These are phyloP conservation scores for Leishmania major DNA, from an alignment of 208 protist genomes.

Conservation along the genomic window DNA sequence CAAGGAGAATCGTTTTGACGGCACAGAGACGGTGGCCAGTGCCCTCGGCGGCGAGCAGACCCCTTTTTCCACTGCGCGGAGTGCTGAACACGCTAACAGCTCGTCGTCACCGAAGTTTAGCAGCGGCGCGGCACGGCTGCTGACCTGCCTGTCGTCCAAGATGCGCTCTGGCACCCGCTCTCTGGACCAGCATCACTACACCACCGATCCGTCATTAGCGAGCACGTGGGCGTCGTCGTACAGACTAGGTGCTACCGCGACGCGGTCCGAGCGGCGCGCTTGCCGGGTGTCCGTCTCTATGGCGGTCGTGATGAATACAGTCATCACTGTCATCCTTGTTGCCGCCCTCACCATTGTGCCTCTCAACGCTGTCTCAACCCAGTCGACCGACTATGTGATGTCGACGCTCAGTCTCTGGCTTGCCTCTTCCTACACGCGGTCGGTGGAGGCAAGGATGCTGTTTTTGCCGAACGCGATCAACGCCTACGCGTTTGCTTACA, in stretches of 20 bases:
- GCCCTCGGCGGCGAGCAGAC: neutral
- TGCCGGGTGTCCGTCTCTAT: slow-evolving; percentile 26
- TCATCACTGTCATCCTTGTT: slow-evolving; percentile 45
- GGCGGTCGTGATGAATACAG: slow-evolving; percentile 14
- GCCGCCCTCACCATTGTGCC: slow-evolving; percentile 45
- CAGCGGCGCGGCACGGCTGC: neutral
- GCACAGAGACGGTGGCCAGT: neutral
- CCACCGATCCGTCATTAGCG: neutral
- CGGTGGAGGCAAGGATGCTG: slow-evolving; percentile 31
- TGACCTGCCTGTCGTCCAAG: neutral
- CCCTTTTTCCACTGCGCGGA: neutral
- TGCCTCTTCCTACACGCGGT: slow-evolving; percentile 23
- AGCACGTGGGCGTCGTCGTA: too few relatives aligned
- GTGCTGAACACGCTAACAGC: slow-evolving; percentile 9
- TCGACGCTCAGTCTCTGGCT: slow-evolving; percentile 27
- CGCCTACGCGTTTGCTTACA: slow-evolving; percentile 26
- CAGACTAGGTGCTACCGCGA: neutral
- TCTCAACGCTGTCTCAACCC: slow-evolving; percentile 32
- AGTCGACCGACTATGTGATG: slow-evolving; percentile 25
- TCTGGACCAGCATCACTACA: neutral
- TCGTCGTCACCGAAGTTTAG: neutral
- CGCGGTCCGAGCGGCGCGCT: neutral
- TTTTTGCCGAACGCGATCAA: slow-evolving; percentile 35
- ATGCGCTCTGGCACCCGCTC: neutral
- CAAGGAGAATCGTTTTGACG: neutral